Evolutionary conservation across 2,329 filamentous ascomycete genomes (phyloP).

Genomic region (Monilinia fructigena): DNA sequence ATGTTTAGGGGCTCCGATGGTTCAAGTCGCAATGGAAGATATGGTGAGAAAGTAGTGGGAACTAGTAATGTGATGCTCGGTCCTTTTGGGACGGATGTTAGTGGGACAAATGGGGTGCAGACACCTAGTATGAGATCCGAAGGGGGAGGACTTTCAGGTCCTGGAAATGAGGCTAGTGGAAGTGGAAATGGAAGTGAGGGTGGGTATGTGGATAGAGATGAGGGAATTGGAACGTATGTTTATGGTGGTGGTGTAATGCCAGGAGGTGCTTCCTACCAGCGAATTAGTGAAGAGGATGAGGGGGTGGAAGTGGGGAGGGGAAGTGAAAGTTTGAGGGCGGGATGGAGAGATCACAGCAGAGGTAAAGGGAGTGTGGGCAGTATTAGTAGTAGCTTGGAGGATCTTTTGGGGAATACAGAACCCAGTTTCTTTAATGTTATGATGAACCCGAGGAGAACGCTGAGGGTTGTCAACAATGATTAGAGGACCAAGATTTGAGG

Average conservation of each 20-base stretch:
- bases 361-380: slow-evolving; percentile 31
- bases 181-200: background rate
- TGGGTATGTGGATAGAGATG: slow-evolving; percentile 6
- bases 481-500: slow-evolving; percentile 19
- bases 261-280: slow-evolving; percentile 27
- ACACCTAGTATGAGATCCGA: slow-evolving; percentile 15
- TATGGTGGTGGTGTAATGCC: slow-evolving; percentile 34
- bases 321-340: slow-evolving; percentile 34
- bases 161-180: slow-evolving; percentile 14
- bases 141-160: background rate
- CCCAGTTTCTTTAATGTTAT: slow-evolving; percentile 71
- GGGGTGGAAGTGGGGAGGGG: slow-evolving; percentile 25
- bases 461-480: slow-evolving; percentile 63
- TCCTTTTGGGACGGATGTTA: slow-evolving; percentile 35
- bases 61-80: slow-evolving; percentile 28
- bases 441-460: slow-evolving; percentile 64
- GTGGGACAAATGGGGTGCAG: slow-evolving; percentile 8
- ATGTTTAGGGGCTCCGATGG: slow-evolving; percentile 8
- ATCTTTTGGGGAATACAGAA: slow-evolving; percentile 61
- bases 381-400: slow-evolving; percentile 47
- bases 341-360: slow-evolving; percentile 34
- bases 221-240: slow-evolving; percentile 8
- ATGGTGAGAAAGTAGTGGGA: background rate
- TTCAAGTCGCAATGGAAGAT: slow-evolving; percentile 6
- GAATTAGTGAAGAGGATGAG: slow-evolving; percentile 38